These are phyloP conservation scores for Xylaria scruposa DNA, from an alignment of 495 filamentous ascomycete species.

Conservation along the genomic window DNA sequence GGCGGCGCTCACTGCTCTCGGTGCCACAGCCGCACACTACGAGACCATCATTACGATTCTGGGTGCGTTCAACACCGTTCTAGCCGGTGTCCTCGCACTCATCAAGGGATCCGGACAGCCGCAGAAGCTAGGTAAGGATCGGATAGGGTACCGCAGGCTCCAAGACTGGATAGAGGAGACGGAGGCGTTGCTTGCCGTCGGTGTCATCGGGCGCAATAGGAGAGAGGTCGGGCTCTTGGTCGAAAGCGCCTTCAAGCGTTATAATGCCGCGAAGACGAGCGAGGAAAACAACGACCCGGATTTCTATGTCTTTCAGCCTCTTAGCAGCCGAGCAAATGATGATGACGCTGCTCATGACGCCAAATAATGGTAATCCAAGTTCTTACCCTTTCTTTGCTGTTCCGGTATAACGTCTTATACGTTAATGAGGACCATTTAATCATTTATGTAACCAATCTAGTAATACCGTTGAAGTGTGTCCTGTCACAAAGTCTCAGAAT, in stretches of 20 bases:
- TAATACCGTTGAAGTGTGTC: neutral
- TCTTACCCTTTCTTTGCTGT: neutral
- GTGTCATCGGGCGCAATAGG: constrained; percentile 52
- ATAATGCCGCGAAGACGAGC: constrained; percentile 51
- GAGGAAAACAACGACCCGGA: constrained; percentile 54
- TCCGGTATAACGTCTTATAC: neutral
- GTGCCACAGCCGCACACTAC: constrained; percentile 48
- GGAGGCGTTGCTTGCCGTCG: constrained; percentile 42
- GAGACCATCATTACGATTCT: constrained; percentile 49
- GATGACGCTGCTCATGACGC: neutral
- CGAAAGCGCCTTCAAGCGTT: constrained; percentile 52
- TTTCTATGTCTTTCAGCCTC: constrained; percentile 42
- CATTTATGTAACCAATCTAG: neutral
- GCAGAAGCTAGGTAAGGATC: constrained; percentile 49
- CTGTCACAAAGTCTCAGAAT: neutral
- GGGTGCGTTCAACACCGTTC: constrained; percentile 57
- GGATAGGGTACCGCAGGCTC: constrained; percentile 49
- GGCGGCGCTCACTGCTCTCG: constrained; percentile 54
- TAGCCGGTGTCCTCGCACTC: constrained; percentile 57
- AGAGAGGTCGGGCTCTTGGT: constrained; percentile 53
- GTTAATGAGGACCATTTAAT: neutral
- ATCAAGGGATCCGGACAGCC: constrained; percentile 53
- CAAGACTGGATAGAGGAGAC: constrained; percentile 50
- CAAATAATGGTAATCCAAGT: neutral
- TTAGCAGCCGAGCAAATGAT: constrained; percentile 11